Base-by-base conservation (phyloP, 2,329 filamentous ascomycete genomes). In the Stemphylium vesicarium region DNA sequence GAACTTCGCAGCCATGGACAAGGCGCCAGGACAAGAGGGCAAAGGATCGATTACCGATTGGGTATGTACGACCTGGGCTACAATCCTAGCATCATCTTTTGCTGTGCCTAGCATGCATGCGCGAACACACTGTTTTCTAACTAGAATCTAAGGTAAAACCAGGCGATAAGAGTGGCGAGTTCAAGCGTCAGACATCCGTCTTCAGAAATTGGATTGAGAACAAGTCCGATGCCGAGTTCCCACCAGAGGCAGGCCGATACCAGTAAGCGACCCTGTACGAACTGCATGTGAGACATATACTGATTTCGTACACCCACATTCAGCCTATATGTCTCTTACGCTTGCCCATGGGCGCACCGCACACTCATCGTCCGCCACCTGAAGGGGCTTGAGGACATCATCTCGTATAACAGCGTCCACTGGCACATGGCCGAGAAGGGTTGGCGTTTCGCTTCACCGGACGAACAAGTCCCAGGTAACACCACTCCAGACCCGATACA, bases 281-380 rank as follows among this genome's bases (percentile, higher is more conserved):
- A n/a, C n/a, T n/a, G n/a, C n/a, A n/a, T n/a, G n/a, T n/a, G n/a
- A n/a, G n/a, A n/a, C n/a, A n/a, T n/a, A n/a, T n/a, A n/a, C n/a
- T n/a, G n/a, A n/a, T n/a, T n/a, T n/a, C n/a, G n/a, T n/a, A n/a
- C n/a, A n/a, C n/a, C n/a, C n/a, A n/a, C n/a, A n/a, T n/a, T n/a
- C n/a, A n/a, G n/a, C 78, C 86, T 99, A 66, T 99, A 94, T 73
- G 89, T 96, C 64, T 94, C 89, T 69, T 96, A 96, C 77, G 93
- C 93, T 6, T 97, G 93, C 77, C 93, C 93, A 4, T 97, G 93
- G 93, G 93, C 94, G 4, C 91, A 92, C 71, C 88, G 95, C 38
- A 89, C 92, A 0, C 82, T 98, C 62, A 96, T 98, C 64, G 89
- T 90, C 2, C 85, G 94, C 54, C 89, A 92, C 74, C 84, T 99